Evolutionary conservation across 2,329 filamentous ascomycete species (phyloP), one percentile per base, ranked within the genome.

Genomic region (Aureobasidium namibiae): DNA sequence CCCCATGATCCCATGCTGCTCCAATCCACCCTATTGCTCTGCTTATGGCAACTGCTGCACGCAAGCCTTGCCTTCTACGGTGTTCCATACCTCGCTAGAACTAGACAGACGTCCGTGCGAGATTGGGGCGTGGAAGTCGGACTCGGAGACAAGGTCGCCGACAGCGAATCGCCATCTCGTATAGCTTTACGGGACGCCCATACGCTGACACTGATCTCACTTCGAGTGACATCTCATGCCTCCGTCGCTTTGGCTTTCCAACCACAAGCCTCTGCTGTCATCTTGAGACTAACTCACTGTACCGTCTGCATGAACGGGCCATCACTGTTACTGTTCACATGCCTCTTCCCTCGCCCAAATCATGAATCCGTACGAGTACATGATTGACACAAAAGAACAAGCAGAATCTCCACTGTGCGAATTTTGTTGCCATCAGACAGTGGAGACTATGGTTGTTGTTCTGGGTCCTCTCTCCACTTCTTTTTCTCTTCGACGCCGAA

Each of bases 391-490:
- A n/a, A n/a, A n/a, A n/a, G n/a, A n/a, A n/a, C n/a, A n/a, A n/a
- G n/a, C n/a, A n/a, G n/a, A n/a, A n/a, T n/a, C 26, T 56, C 18
- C 29, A 56, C 39, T 3, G 50, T 39, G 29, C 34, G 21, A 33
- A 29, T 13, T 7, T 4, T 39, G 21, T 52, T 39, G 50, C 36
- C 10, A 53, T 31, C 16, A 33, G 29, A 44, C 24, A 21, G 49
- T 56, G 52, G 52, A 36, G 52, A 56, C 14, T 18, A 44, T 2
- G 18, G 52, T 56, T 56, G 52, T 6, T 38, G 23, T 44, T 42
- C 39, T 52, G 48, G n/a, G n/a, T 45, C 52, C 41, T 39, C 52
- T 56, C 52, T 45, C 52, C 52, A 56, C 52, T 56, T 56, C 31
- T n/a, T 34, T 45, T 42, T 52, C 33, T 16, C 14, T 26, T 14